Base-by-base conservation (phyloP, 495 filamentous ascomycete species). In the Xanthoparmelia taractica region DNA sequence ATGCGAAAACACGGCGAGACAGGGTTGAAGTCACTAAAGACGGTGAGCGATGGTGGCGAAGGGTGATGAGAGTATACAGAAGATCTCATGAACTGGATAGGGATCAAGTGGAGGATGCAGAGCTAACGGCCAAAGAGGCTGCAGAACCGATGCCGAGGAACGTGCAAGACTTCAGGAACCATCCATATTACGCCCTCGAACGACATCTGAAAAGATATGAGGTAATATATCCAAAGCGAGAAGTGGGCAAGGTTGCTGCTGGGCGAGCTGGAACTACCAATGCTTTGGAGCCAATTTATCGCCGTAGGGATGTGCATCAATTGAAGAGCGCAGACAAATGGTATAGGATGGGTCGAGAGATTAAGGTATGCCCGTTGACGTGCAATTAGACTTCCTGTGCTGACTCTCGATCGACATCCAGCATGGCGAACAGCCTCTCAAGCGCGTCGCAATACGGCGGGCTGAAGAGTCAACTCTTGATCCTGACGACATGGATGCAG, bases 101-200 rank as follows among this genome's bases (percentile, higher is more conserved):
- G 4, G 91, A 96, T 67, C 86, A 90, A 72, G 81, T 94, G 31
- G 94, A 98, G 70, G 79, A 87, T 36, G 85, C 79, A 13, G 92
- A 96, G 67, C 75, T 98, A 6, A 79, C 83, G 0, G 79, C 81
- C 10, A 83, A 81, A 63, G 86, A 90, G 62, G 84, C 85, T 0
- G 77, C 79, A 15, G 94, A 99, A 69, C 88, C 88, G 7, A 92
- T 99, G 85, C 94, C 94, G 8, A 83, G 85, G 52, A 96, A 92
- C 66, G 83, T 97, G 23, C 83, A 85, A 52, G 93, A 97, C 69
- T 95, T 97, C 74, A 96, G 96, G 71, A 85, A 89, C 67, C 94
- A 99, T 73, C 95, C 95, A 0, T 74, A 90, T 54, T 97, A 92
- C 69, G 92, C 89, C 2, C 80, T 99, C 1, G 88, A 96, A 67